Evolutionary conservation across 805 yeast genomes (phyloP), one percentile per base, ranked within the genome.

Genomic region (Yarrowia sp.): DNA sequence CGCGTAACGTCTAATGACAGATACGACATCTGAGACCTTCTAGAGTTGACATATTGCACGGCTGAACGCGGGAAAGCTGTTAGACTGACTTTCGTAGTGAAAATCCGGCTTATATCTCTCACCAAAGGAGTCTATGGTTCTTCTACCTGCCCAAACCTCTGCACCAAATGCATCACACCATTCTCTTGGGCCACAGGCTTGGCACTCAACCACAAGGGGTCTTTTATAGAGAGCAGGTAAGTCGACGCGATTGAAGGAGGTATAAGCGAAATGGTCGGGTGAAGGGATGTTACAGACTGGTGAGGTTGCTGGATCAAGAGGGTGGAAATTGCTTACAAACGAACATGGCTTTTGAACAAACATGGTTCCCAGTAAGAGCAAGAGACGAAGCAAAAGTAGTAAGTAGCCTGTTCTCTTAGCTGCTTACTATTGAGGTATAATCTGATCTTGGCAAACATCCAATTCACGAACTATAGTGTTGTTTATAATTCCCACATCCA

Each of bases 81-180:
- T 24, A 7, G 30, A 7, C 6, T 24, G 30, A 7, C 6, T 24
- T 24, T 24, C 6, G 30, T 24, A 24, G 30, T 24, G 30, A 24
- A 24, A 24, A 24, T 5, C 6, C 6, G 30, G 30, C 30, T 24
- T 7, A 5, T 4, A 24, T 36, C 8, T 6, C 38, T 36, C 38
- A 36, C 13, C 5, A 10, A 36, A 36, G 7, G 30, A 5, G 3
- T 24, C 6, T 7, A 24, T 4, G 6, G 6, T 10, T 10, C 38
- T 36, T 36, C 38, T 6, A 24, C 4, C 13, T 15, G 15, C 24
- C 49, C 49, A 44, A 19, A 44, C n/a, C 49, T 44, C 20, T 50
- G 33, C 30, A 34, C 56, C 30, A 33, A 52, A 52, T 52, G 56
- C 56, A 52, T 52, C 56, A 14, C 39, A 52, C 56, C 56, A 52